Percentiles rank a stretch among this genome's conserved stretches.
Evolutionary conservation across 495 filamentous ascomycete species (phyloP).

Genomic region (Oidiodendron maius): DNA sequence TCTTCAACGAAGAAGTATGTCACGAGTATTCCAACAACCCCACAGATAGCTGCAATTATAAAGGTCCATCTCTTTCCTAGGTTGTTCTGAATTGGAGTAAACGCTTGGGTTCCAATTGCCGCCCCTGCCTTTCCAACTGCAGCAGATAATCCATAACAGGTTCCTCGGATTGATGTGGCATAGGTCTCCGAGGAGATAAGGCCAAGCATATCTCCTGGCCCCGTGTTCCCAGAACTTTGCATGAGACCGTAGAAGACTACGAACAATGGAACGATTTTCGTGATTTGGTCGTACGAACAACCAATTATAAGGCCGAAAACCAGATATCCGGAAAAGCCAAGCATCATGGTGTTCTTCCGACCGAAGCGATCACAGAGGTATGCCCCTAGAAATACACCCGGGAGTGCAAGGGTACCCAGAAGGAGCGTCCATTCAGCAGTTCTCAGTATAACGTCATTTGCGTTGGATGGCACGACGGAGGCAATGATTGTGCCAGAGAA

Average conservation of each 20-base stretch:
- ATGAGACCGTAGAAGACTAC: conserved; percentile 50
- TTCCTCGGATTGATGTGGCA: conserved; percentile 44
- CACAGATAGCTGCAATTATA: conserved; percentile 46
- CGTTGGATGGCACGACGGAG: conserved; percentile 31
- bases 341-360: conserved; percentile 47
- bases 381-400: conserved; percentile 46
- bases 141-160: conserved; percentile 46
- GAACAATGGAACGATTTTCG: conserved; percentile 45
- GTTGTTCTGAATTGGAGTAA: conserved; percentile 36
- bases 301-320: conserved; percentile 49
- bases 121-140: conserved; percentile 47
- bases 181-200: conserved; percentile 44
- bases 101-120: conserved; percentile 46
- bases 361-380: conserved; percentile 40
- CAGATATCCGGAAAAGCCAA: conserved; percentile 46
- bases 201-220: conserved; percentile 46
- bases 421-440: conserved; percentile 46
- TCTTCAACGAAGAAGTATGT: conserved; percentile 47
- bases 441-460: conserved; percentile 23
- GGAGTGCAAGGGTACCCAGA: conserved; percentile 37
- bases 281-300: conserved; percentile 39
- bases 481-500: conserved; percentile 45
- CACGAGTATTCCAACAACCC: conserved; percentile 42
- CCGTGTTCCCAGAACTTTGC: conserved; percentile 44
- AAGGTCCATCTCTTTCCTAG: conserved; percentile 47